phyloP scores from a whole-genome alignment of 441 rosid species.

The Syzygium malaccense region DNA sequence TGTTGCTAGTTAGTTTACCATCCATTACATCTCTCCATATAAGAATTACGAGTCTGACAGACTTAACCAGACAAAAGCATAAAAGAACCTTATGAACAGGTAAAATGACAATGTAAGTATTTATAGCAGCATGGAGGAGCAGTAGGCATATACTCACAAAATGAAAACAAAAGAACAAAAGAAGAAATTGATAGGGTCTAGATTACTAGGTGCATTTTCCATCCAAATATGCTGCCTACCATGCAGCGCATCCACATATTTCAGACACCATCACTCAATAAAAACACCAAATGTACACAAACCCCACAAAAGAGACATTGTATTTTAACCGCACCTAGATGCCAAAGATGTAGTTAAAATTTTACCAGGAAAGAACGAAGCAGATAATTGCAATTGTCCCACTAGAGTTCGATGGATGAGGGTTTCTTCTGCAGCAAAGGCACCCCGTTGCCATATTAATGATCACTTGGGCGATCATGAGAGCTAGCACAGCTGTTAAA shows the following conservation, averaged over 20 bases:
- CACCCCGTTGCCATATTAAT: neutral
- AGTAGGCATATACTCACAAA: neutral
- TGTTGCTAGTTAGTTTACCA: neutral
- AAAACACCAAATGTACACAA: neutral
- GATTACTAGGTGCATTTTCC: neutral
- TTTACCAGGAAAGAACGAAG: conserved; percentile 4
- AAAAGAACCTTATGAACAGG: neutral
- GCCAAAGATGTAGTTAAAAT: neutral
- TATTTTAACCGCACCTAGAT: neutral
- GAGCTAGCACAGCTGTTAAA: neutral
- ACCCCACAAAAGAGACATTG: neutral
- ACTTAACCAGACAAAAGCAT: neutral
- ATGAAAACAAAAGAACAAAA: neutral
- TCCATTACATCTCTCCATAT: neutral
- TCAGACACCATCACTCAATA: neutral
- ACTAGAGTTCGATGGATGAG: neutral
- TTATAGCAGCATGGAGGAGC: neutral
- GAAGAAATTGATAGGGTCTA: neutral
- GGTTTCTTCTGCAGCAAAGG: neutral
- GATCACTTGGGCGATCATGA: neutral
- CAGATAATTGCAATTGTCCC: neutral
- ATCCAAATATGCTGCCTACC: neutral
- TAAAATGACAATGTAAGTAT: neutral
- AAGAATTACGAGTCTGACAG: neutral
- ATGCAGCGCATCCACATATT: neutral